Conservation (phyloP, 1,284 basidiomycete genomes). For the Trametes versicolor region DNA sequence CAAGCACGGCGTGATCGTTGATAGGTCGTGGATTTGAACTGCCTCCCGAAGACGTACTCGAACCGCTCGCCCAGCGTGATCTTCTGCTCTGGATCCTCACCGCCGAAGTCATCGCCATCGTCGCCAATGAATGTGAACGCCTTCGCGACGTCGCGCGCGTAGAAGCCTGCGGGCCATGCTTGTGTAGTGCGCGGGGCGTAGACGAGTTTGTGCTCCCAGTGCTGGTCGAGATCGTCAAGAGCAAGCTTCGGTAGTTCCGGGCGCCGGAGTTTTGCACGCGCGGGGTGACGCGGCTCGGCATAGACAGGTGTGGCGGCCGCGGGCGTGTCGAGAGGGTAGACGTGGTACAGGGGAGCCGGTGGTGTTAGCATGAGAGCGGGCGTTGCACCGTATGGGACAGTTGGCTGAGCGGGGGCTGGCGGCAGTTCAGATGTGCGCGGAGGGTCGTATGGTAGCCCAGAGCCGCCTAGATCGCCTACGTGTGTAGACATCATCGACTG, state of each 20-base stretch:
- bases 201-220: neutral
- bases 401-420: too few species aligned
- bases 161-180: neutral
- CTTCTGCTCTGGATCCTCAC: neutral
- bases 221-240: neutral
- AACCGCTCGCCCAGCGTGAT: neutral
- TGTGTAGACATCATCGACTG: too few species aligned
- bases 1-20: slow-evolving; percentile 41
- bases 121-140: neutral
- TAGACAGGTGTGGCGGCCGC: neutral
- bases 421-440: too few species aligned
- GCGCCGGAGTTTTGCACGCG: neutral
- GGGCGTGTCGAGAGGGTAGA: too few species aligned
- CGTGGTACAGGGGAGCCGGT: too few species aligned
- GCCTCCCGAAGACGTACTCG: neutral
- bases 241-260: neutral
- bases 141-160: neutral
- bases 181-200: neutral
- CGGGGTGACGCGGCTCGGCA: neutral
- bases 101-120: neutral
- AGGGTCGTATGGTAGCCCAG: too few species aligned
- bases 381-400: too few species aligned
- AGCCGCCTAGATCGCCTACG: too few species aligned
- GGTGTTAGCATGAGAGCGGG: too few species aligned
- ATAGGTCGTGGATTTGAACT: slow-evolving; percentile 34